Evolutionary conservation across 495 filamentous ascomycete genomes (phyloP), one percentile per base, ranked within the genome.

Genomic region (Talaromyces proteolyticus): DNA sequence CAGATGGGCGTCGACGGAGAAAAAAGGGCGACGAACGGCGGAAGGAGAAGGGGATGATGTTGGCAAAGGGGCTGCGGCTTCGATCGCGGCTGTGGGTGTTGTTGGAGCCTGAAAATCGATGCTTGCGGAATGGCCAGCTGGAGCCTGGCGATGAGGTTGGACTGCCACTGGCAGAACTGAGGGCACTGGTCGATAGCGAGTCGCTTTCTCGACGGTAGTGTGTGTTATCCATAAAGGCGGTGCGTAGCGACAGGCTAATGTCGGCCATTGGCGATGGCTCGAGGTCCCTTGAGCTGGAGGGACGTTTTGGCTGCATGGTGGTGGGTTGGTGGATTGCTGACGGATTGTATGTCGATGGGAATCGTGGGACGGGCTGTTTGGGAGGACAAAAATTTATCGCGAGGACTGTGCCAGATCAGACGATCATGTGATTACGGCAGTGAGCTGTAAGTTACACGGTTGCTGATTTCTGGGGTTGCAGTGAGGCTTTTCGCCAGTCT

Each of bases 1-100:
- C 64, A 6, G 72, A 75, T 4, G 67, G 69, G 5, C 68, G 64
- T n/a, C 63, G 66, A 18, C 70, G 67, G 22, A 72, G 47, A 12
- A 70, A 50, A 47, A 67, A 61, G 16, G 64, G 52, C 3, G 63
- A 66, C 6, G 66, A 63, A 22, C 64, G 65, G 29, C 59, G 62
- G 44, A 71, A 65, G 37, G 65, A 62, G 26, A 64, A 58, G 5
- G 62, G 54, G 40, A 62, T 64, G 56, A 53, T 63, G 6, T 60
- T 51, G 23, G 50, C 51, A n/a, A 51, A 64, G 23, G 69, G 67
- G 36, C 57, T 70, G 39, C 52, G 55, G 49, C 51, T 65, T 25
- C 54, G 51, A 38, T 50, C 54, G 19, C 57, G 54, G 19, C 41
- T 50, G 21, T 40, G 34, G 23, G 36, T 41, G 22, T 44, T 42